These are phyloP conservation scores for Phytopythium chamaehyphon DNA, from an alignment of 352 stramenopile genomes.

Conservation along the genomic window DNA sequence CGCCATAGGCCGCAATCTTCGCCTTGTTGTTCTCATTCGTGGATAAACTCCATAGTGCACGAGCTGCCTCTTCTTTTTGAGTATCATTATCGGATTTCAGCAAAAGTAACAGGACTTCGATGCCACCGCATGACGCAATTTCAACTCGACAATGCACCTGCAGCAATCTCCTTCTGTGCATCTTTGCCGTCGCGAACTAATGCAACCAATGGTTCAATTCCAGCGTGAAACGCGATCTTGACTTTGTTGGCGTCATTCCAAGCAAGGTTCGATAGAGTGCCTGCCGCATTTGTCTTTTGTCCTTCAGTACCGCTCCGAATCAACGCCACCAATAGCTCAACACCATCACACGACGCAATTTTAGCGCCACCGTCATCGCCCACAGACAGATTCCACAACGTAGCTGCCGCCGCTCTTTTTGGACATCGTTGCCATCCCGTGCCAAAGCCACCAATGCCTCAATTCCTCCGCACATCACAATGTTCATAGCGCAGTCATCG, in stretches of 20 bases:
- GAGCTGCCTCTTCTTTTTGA: background rate
- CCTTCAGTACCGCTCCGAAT: background rate
- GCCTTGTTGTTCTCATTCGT: background rate
- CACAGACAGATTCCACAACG: background rate
- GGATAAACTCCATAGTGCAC: background rate
- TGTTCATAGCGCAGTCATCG: no score
- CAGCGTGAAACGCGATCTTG: background rate
- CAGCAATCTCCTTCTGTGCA: background rate
- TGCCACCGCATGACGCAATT: background rate
- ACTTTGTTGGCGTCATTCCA: background rate
- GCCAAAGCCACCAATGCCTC: background rate
- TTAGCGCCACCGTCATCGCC: background rate
- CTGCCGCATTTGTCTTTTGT: conserved; percentile 8
- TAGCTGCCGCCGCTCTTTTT: background rate
- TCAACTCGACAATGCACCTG: background rate
- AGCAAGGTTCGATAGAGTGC: background rate
- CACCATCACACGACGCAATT: background rate
- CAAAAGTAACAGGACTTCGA: background rate
- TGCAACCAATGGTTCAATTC: background rate
- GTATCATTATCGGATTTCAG: background rate
- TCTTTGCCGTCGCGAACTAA: background rate
- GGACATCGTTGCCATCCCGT: background rate
- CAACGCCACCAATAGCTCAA: conserved; percentile 1
- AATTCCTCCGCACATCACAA: background rate
- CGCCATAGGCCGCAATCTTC: background rate